These are phyloP conservation scores for Cercophora newfieldiana DNA, from an alignment of 495 filamentous ascomycete genomes.

Conservation along the genomic window DNA sequence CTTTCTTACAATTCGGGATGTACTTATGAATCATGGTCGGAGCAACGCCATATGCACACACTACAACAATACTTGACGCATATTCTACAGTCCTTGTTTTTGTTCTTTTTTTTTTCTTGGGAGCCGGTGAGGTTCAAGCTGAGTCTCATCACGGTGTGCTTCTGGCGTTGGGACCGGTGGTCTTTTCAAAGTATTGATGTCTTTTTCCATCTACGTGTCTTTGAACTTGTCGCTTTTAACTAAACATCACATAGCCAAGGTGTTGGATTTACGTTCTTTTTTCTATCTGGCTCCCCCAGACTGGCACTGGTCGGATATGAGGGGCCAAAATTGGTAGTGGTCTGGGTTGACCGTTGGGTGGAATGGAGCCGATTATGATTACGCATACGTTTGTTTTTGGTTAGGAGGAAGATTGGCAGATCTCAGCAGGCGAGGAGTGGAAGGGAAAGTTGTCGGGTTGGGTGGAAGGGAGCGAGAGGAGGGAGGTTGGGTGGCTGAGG, in stretches of 20 bases:
- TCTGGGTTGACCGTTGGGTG: conserved; percentile 17
- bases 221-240: neutral
- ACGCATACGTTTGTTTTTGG: neutral
- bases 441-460: neutral
- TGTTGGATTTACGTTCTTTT: conserved; percentile 20
- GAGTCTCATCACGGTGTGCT: neutral
- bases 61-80: neutral
- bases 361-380: neutral
- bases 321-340: conserved; percentile 6
- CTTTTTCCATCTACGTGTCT: conserved; percentile 4
- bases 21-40: conserved; percentile 16
- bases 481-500: neutral
- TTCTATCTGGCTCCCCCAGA: neutral
- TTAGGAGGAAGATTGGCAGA: neutral
- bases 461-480: neutral
- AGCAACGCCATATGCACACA: conserved; percentile 15
- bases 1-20: conserved; percentile 11
- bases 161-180: neutral
- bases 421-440: too few relatives aligned
- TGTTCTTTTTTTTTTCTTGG: conserved; percentile 10
- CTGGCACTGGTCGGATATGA: neutral
- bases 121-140: neutral
- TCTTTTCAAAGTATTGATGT: conserved; percentile 3
- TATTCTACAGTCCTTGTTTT: neutral
- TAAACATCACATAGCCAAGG: conserved; percentile 13